phyloP scores from a whole-genome alignment of 2,329 filamentous ascomycete genomes.

The Cladobotryum mycophilum region DNA sequence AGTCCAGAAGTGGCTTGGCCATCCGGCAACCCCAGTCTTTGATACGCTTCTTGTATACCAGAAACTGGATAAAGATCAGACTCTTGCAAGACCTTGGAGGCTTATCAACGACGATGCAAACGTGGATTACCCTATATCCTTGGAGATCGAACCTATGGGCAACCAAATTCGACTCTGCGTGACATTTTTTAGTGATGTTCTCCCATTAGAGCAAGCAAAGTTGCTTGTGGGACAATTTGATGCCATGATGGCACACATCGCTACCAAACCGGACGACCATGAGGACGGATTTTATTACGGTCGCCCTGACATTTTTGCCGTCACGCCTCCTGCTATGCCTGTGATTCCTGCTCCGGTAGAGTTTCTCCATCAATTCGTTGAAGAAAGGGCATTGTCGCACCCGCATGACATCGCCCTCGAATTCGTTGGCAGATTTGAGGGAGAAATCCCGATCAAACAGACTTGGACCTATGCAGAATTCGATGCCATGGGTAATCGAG shows the following conservation, averaged over 20 bases:
- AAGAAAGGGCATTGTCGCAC: conserved; percentile 47
- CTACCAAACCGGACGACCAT: conserved; percentile 40
- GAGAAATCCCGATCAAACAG: conserved; percentile 37
- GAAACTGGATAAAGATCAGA: conserved; percentile 37
- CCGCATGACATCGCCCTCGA: conserved; percentile 66
- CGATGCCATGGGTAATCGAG: conserved; percentile 61
- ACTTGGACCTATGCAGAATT: conserved; percentile 73
- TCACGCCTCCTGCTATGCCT: conserved; percentile 54
- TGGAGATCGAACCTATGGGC: conserved; percentile 62
- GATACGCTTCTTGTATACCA: conserved; percentile 85
- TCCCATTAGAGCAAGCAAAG: conserved; percentile 63
- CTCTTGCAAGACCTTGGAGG: conserved; percentile 44
- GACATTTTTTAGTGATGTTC: conserved; percentile 56
- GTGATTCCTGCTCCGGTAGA: conserved; percentile 51
- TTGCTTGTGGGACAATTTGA: conserved; percentile 69
- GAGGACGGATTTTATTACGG: conserved; percentile 32
- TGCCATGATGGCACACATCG: conserved; percentile 52
- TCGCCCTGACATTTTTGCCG: conserved; percentile 49
- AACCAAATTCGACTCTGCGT: conserved; percentile 54
- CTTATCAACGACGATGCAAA: conserved; percentile 59
- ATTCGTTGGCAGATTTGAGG: conserved; percentile 57
- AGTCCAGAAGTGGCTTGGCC: conserved; percentile 66
- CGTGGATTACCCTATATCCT: conserved; percentile 72
- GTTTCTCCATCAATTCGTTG: conserved; percentile 74
- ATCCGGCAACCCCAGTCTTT: conserved; percentile 61